These are phyloP conservation scores for Porcisia hertigi DNA, from an alignment of 208 protist species.

Conservation along the genomic window DNA sequence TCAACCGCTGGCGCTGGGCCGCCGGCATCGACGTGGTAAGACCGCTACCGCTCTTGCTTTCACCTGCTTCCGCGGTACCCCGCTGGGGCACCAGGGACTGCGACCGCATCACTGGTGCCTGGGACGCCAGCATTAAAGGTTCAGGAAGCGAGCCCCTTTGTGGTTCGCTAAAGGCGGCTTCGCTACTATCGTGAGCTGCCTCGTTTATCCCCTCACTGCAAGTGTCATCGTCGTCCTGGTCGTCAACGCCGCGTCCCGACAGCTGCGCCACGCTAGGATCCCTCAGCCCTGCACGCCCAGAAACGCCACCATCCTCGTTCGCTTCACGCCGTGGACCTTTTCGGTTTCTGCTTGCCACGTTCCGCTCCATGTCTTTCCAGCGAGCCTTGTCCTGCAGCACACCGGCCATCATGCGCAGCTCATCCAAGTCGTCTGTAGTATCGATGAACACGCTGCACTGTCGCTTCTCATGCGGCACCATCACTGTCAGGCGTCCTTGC, in stretches of 20 bases:
- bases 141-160: neutral
- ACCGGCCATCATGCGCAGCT: constrained; percentile 65
- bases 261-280: constrained; percentile 16
- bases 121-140: neutral
- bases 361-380: constrained; percentile 69
- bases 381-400: constrained; percentile 50
- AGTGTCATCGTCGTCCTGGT: constrained; percentile 9
- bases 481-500: constrained; percentile 74
- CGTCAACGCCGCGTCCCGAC: neutral
- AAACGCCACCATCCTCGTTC: constrained; percentile 1
- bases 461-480: constrained; percentile 53
- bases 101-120: neutral
- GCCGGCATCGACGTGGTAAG: neutral
- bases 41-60: neutral
- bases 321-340: neutral
- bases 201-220: neutral
- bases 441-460: constrained; percentile 76
- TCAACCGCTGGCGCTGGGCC: neutral
- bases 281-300: constrained; percentile 1
- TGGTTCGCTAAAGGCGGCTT: neutral
- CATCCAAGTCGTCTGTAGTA: constrained; percentile 56
- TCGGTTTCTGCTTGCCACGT: constrained; percentile 45
- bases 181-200: neutral
- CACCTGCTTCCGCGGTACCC: neutral
- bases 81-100: neutral